Percentiles rank a stretch among this genome's conserved stretches.
These are phyloP conservation scores for Heritiera fomes DNA, from an alignment of 345 rosid genomes.

Conservation along the genomic window DNA sequence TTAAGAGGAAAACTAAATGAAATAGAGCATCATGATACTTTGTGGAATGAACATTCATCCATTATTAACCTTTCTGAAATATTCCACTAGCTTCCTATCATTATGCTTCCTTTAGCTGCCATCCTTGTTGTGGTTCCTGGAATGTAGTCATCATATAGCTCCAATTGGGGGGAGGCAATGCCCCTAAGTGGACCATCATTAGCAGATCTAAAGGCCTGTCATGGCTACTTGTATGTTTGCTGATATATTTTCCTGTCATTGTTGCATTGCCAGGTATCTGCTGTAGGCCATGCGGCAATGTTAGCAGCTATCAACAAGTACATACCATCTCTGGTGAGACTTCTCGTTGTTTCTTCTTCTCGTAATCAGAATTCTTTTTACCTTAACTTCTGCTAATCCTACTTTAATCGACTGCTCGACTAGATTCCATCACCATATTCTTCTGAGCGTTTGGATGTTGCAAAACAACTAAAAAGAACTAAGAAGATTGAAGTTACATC, in stretches of 20 bases:
- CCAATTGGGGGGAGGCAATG: background rate
- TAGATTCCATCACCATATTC: constrained; percentile 76
- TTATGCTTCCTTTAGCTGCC: background rate
- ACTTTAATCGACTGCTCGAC: background rate
- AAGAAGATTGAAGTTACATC: constrained; percentile 52
- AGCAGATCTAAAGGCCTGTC: background rate
- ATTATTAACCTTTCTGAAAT: background rate
- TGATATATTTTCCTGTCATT: background rate
- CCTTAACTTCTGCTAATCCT: constrained; percentile 20
- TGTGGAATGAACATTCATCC: background rate
- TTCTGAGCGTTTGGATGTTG: constrained; percentile 50
- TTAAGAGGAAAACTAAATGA: background rate
- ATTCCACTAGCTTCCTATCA: background rate
- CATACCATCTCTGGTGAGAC: constrained; percentile 55
- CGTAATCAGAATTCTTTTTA: background rate
- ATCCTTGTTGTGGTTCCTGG: background rate
- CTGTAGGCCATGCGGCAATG: constrained; percentile 66
- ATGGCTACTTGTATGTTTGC: background rate
- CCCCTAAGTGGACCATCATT: constrained; percentile 5
- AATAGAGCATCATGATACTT: background rate
- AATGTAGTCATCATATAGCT: background rate
- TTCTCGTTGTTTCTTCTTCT: background rate
- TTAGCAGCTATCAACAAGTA: constrained; percentile 57
- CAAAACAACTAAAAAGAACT: constrained; percentile 55
- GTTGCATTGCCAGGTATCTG: constrained; percentile 43